Base-by-base conservation (phyloP, 257 asterid species). In the Solanum commersonii region DNA sequence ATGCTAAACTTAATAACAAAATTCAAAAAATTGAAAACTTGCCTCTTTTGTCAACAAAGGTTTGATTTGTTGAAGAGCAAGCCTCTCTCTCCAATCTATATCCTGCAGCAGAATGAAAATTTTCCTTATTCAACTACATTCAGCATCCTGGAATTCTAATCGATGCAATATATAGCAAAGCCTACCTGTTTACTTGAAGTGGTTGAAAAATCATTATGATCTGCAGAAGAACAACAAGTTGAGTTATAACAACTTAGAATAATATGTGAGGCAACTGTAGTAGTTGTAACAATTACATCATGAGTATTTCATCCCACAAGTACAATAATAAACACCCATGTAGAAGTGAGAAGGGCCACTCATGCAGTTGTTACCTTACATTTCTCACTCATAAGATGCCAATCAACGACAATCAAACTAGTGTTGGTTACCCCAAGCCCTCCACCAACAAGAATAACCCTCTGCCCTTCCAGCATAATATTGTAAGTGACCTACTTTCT, bases 31-130 rank as follows among this genome's bases (percentile, higher is more conserved):
- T 67, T 85, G 49, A 74, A 59, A 84, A 85, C 93, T 85, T 90
- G 90, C 98, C 92, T 95, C 98, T 88, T 91, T 92, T 29, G 95
- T 91, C 78, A 95, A 91, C 71, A 96, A 56, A 68, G 98, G 88
- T 87, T 91, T 95, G 52, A 96, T 95, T 90, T 93, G 92, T 83
- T 89, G 93, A 87, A 91, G 60, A 38, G 96, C 98, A 79, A 93
- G 91, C 93, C 90, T 90, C 95, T 93, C 94, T 91, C 95, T 92
- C 98, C 98, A 96, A 88, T 89, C 92, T 42, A 92, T 90, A 90
- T 90, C 93, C 98, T 95, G 92, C 79, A 90, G 74, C 84, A 87
- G 84, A 63, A 46, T 8, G 25, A 34, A 29, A 49, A 23, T 34
- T 59, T 37, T 88, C 72, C 87, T 82, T 46, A 87, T 87, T 76